Conservation (phyloP, 1,139 yeast genomes). For the Taphrina pruni region DNA sequence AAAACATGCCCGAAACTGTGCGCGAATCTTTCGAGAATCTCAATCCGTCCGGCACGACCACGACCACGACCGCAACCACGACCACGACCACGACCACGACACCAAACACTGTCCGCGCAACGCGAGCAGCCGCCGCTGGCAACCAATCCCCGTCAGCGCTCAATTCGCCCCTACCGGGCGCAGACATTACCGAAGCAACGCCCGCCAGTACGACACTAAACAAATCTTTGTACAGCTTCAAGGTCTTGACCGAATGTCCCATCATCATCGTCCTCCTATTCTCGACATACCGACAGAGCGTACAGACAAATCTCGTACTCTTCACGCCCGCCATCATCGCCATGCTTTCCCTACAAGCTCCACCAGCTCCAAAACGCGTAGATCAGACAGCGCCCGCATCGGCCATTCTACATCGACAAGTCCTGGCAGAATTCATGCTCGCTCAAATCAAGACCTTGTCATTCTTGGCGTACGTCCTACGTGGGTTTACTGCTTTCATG, state of each 20-base stretch:
- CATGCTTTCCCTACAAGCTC: conserved; percentile 76
- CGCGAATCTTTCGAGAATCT: conserved; percentile 61
- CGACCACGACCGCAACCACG: background rate
- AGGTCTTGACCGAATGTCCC: conserved; percentile 94
- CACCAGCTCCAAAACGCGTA: conserved; percentile 71
- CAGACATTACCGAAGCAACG: conserved; percentile 51
- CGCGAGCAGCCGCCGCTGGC: conserved; percentile 16
- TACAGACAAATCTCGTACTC: conserved; percentile 70
- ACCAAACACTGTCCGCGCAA: background rate
- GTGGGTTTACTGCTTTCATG: conserved; percentile 78
- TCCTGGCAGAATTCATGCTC: conserved; percentile 84
- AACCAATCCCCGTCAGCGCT: conserved; percentile 47
- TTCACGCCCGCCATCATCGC: conserved; percentile 84
- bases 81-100: background rate
- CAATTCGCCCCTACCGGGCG: conserved; percentile 55
- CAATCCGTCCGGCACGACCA: conserved; percentile 42
- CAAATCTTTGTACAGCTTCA: conserved; percentile 79
- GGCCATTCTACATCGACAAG: conserved; percentile 56
- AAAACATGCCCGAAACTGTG: conserved; percentile 79
- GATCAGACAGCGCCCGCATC: conserved; percentile 52
- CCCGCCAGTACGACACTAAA: conserved; percentile 53
- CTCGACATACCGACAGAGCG: conserved; percentile 81
- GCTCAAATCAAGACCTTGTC: conserved; percentile 99
- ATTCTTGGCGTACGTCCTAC: conserved; percentile 87
- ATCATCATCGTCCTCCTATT: conserved; percentile 92